phyloP scores from a whole-genome alignment of 2,329 filamentous ascomycete genomes.

The Penicillium sp. region DNA sequence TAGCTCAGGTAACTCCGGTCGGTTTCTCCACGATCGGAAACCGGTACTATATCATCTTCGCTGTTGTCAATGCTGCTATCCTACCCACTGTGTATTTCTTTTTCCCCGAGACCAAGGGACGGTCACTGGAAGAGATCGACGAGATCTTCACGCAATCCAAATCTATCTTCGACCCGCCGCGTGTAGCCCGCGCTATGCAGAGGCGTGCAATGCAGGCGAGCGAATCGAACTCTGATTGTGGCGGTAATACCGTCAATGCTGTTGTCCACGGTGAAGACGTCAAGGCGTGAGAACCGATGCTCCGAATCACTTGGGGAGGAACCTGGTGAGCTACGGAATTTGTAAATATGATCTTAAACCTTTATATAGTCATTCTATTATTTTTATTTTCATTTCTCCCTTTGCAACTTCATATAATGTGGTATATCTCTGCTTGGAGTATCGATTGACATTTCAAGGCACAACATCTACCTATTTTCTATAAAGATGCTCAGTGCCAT shows the following conservation, averaged over 20 bases:
- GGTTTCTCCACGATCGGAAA: conserved; percentile 12
- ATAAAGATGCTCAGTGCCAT: neutral
- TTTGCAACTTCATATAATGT: too few species aligned
- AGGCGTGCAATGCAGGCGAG: neutral
- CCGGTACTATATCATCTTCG: conserved; percentile 25
- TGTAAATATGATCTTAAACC: too few species aligned
- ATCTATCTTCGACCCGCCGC: conserved; percentile 25
- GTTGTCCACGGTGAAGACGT: conserved; percentile 4
- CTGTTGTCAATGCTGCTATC: conserved; percentile 37
- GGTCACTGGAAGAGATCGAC: conserved; percentile 39
- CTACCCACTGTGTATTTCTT: conserved; percentile 37
- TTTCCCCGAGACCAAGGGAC: conserved; percentile 40
- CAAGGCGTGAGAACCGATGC: neutral
- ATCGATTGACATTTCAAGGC: neutral
- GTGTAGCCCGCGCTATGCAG: conserved; percentile 20
- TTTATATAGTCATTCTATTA: too few species aligned
- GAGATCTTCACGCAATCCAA: conserved; percentile 36
- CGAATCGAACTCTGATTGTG: conserved; percentile 7
- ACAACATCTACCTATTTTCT: neutral
- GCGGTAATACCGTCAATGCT: conserved; percentile 6
- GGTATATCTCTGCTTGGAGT: neutral
- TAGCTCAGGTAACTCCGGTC: conserved; percentile 13
- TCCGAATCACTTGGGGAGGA: too few species aligned
- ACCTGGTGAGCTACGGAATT: too few species aligned
- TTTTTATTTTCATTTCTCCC: too few species aligned